A percentile compares a stretch with the other conserved stretches of the same genome.
Conservation (phyloP, 1,284 basidiomycete genomes). For the Leucoagaricus sp. region DNA sequence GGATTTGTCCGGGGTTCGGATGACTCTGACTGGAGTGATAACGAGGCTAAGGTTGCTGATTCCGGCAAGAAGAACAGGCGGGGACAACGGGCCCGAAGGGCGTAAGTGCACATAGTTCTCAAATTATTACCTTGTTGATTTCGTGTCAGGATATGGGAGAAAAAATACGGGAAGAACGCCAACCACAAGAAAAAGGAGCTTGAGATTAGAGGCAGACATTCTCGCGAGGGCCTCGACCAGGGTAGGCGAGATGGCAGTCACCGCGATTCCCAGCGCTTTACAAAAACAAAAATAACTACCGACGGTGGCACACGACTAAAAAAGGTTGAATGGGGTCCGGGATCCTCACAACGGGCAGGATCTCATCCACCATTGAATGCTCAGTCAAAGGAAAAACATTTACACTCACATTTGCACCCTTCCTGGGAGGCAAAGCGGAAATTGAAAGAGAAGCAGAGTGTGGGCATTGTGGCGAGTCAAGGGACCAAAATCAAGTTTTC, state of each 20-base stretch:
- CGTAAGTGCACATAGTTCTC: slow-evolving; percentile 58
- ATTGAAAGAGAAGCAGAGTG: slow-evolving; percentile 65
- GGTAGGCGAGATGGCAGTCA: background rate
- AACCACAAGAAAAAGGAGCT: slow-evolving; percentile 83
- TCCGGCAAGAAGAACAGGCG: slow-evolving; percentile 80
- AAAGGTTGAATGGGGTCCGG: slow-evolving; percentile 5
- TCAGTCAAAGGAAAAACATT: slow-evolving; percentile 29
- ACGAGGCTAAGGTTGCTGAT: slow-evolving; percentile 59
- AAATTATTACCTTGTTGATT: slow-evolving; percentile 12
- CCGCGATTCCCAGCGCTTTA: slow-evolving; percentile 13
- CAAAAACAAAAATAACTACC: slow-evolving; percentile 8
- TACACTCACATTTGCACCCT: slow-evolving; percentile 71
- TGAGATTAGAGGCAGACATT: slow-evolving; percentile 24
- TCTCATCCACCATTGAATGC: slow-evolving; percentile 13
- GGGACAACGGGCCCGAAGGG: slow-evolving; percentile 88
- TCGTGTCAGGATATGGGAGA: slow-evolving; percentile 87
- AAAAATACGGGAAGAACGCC: slow-evolving; percentile 89
- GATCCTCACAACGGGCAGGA: slow-evolving; percentile 11
- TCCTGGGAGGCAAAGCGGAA: slow-evolving; percentile 92
- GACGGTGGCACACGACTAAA: slow-evolving; percentile 6
- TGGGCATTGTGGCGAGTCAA: slow-evolving; percentile 56
- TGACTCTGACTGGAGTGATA: slow-evolving; percentile 78
- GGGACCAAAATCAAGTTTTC: slow-evolving; percentile 70
- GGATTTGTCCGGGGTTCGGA: slow-evolving; percentile 82
- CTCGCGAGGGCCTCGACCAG: background rate